These are phyloP conservation scores for Thielaviopsis musarum DNA, from an alignment of 2,329 filamentous ascomycete species.

Conservation along the genomic window DNA sequence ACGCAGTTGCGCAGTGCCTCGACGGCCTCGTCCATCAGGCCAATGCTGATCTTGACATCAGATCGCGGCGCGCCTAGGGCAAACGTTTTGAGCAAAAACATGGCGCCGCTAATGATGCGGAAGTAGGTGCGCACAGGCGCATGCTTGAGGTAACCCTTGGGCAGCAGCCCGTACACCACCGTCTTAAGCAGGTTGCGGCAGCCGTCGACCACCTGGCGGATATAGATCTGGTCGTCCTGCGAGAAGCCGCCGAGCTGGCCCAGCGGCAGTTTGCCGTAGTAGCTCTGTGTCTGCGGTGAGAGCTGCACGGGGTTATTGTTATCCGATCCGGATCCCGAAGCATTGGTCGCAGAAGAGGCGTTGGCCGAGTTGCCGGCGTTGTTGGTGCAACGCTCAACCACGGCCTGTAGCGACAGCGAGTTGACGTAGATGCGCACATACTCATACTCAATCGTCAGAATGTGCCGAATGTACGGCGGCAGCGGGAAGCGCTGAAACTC, in stretches of 20 bases:
- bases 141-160: slow-evolving; percentile 62
- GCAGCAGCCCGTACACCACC: slow-evolving; percentile 60
- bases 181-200: slow-evolving; percentile 60
- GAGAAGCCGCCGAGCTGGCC: slow-evolving; percentile 48
- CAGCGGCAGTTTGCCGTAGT: slow-evolving; percentile 46
- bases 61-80: slow-evolving; percentile 63
- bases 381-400: slow-evolving; percentile 80
- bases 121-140: slow-evolving; percentile 75
- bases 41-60: slow-evolving; percentile 59
- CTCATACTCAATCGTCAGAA: slow-evolving; percentile 86
- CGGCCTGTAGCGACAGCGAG: slow-evolving; percentile 81
- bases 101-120: slow-evolving; percentile 69
- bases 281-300: slow-evolving; percentile 47
- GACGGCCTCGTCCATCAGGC: slow-evolving; percentile 58
- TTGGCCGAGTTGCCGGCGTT: slow-evolving; percentile 36
- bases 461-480: slow-evolving; percentile 50
- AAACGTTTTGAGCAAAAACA: slow-evolving; percentile 75
- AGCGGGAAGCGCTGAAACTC: slow-evolving; percentile 67
- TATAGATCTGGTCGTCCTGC: slow-evolving; percentile 52
- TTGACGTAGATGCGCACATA: slow-evolving; percentile 92
- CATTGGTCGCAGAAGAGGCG: slow-evolving; percentile 16
- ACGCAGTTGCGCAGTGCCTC: slow-evolving; percentile 60
- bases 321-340: slow-evolving; percentile 19
- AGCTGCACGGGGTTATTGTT: slow-evolving; percentile 26
- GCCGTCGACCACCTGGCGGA: slow-evolving; percentile 61